A percentile compares a stretch with the other conserved stretches of the same genome.
These are phyloP conservation scores for Tephrocybe sp. DNA, from an alignment of 768 basidiomycete genomes.

Conservation along the genomic window DNA sequence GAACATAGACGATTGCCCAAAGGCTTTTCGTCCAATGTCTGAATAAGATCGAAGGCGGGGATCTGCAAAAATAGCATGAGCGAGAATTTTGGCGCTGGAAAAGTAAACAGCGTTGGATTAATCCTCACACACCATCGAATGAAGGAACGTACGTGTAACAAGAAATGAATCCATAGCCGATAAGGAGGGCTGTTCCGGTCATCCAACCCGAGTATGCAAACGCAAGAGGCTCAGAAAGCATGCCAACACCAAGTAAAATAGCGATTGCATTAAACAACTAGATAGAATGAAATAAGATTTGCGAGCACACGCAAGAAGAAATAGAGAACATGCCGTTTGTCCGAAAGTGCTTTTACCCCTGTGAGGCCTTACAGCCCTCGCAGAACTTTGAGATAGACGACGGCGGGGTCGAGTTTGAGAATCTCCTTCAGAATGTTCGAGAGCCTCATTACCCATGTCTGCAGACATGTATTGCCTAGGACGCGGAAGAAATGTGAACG, in stretches of 20 bases:
- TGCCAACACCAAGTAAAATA: slow-evolving; percentile 83
- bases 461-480: slow-evolving; percentile 10
- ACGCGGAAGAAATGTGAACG: slow-evolving; percentile 21
- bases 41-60: slow-evolving; percentile 75
- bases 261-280: slow-evolving; percentile 90
- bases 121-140: neutral
- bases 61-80: slow-evolving; percentile 69
- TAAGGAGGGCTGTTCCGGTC: slow-evolving; percentile 67
- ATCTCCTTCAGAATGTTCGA: neutral
- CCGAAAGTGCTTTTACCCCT: slow-evolving; percentile 69
- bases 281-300: neutral
- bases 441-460: neutral
- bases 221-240: slow-evolving; percentile 87
- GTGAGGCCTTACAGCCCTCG: slow-evolving; percentile 28
- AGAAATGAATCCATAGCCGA: slow-evolving; percentile 75
- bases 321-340: slow-evolving; percentile 51
- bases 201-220: slow-evolving; percentile 93
- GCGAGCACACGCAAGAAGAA: slow-evolving; percentile 3
- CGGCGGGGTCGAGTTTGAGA: slow-evolving; percentile 13
- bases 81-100: slow-evolving; percentile 81
- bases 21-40: slow-evolving; percentile 87
- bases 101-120: neutral
- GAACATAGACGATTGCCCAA: slow-evolving; percentile 68
- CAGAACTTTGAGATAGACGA: slow-evolving; percentile 31
- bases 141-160: slow-evolving; percentile 77